phyloP scores from a whole-genome alignment of 1,139 yeast species.

The Nematodospora anomalae region DNA sequence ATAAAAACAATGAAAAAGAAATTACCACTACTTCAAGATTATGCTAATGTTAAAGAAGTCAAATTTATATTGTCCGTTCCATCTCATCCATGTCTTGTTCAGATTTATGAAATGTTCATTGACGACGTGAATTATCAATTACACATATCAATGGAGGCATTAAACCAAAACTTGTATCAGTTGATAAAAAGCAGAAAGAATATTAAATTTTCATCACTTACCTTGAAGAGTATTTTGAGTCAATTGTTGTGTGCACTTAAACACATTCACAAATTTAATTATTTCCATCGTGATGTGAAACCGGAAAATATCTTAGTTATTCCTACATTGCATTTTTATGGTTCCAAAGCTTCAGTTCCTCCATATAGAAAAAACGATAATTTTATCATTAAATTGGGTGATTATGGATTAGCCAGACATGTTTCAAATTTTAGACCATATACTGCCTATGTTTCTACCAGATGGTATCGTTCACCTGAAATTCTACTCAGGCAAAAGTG shows the following conservation, averaged over 20 bases:
- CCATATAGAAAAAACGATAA: slow-evolving; percentile 40
- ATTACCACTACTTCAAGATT: slow-evolving; percentile 52
- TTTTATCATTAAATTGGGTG: slow-evolving; percentile 79
- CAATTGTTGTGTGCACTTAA: slow-evolving; percentile 75
- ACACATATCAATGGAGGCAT: slow-evolving; percentile 85
- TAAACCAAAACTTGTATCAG: slow-evolving; percentile 80
- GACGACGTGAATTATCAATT: slow-evolving; percentile 59
- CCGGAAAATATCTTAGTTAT: slow-evolving; percentile 75
- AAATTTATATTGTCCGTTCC: slow-evolving; percentile 69
- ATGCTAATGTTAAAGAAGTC: slow-evolving; percentile 69
- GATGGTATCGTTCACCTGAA: slow-evolving; percentile 98
- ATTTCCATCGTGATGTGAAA: slow-evolving; percentile 85
- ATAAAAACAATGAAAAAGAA: slow-evolving; percentile 74
- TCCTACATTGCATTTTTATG: slow-evolving; percentile 54
- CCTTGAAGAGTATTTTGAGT: slow-evolving; percentile 62
- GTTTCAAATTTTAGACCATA: slow-evolving; percentile 53
- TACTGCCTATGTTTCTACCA: slow-evolving; percentile 84
- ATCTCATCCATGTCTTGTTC: slow-evolving; percentile 70
- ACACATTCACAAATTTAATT: slow-evolving; percentile 76
- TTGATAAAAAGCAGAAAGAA: slow-evolving; percentile 59
- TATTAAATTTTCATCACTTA: slow-evolving; percentile 53
- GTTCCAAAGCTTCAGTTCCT: slow-evolving; percentile 42
- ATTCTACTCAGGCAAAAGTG: slow-evolving; percentile 65
- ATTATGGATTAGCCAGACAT: slow-evolving; percentile 84
- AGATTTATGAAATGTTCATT: slow-evolving; percentile 73